These are phyloP conservation scores for Ganoderma boninense DNA, from an alignment of 1,284 basidiomycete genomes.

Conservation along the genomic window DNA sequence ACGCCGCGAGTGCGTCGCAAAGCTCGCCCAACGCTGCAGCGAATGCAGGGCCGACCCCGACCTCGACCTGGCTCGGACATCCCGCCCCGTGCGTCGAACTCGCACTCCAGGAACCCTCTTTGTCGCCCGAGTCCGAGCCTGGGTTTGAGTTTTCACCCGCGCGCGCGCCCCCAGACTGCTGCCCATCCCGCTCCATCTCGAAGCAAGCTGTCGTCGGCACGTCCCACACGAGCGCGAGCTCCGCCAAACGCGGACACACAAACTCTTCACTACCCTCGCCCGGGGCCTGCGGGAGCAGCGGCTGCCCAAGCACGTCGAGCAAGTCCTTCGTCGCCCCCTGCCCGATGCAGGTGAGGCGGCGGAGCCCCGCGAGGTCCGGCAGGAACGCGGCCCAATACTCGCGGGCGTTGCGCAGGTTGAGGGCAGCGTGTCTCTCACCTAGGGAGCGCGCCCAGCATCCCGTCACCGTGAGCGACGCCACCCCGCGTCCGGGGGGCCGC, in stretches of 20 bases:
- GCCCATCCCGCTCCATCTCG: background rate
- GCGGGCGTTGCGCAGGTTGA: too few relatives aligned
- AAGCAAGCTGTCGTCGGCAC: background rate
- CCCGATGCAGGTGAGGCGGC: background rate
- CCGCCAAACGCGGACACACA: background rate
- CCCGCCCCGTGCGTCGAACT: background rate
- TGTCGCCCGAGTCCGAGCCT: background rate
- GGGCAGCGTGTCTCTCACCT: too few relatives aligned
- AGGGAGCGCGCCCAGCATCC: background rate
- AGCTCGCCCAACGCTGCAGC: background rate
- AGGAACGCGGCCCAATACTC: background rate
- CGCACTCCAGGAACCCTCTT: background rate
- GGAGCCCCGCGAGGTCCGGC: background rate
- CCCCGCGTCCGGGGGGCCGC: background rate
- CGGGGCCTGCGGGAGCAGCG: too few relatives aligned
- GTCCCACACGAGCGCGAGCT: background rate
- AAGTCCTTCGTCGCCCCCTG: background rate
- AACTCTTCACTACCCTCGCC: too few relatives aligned
- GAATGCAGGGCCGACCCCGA: too few relatives aligned
- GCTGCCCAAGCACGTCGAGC: background rate
- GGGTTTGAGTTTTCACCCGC: too few relatives aligned
- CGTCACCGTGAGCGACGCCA: background rate
- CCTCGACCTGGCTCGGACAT: background rate
- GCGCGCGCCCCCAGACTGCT: too few relatives aligned
- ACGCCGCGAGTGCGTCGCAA: background rate